These are phyloP conservation scores for Blastocystis sp. DNA, from an alignment of 352 stramenopile species.

Conservation along the genomic window DNA sequence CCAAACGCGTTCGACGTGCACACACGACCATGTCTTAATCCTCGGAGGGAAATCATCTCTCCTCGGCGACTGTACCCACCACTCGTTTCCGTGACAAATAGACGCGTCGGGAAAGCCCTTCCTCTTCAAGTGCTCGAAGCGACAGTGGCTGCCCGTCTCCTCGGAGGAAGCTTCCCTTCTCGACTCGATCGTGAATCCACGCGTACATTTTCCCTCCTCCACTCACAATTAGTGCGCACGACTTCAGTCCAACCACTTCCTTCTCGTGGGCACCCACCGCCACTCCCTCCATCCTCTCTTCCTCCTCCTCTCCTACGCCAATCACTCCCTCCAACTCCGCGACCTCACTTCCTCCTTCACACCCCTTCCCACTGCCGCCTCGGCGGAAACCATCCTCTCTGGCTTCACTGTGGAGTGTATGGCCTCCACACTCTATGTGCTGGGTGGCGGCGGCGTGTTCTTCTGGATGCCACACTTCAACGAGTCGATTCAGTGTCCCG, in stretches of 20 bases:
- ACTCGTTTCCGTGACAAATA: neutral
- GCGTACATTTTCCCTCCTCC: neutral
- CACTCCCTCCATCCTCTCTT: neutral
- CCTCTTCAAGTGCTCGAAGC: neutral
- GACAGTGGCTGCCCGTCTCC: neutral
- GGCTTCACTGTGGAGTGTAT: neutral
- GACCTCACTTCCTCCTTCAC: neutral
- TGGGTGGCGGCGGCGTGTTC: slow-evolving; percentile 10
- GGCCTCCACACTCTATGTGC: neutral
- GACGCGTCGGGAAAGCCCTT: neutral
- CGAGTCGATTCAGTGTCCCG: neutral
- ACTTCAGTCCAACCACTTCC: neutral
- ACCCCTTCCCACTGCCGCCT: neutral
- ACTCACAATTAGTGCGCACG: neutral
- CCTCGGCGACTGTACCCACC: neutral
- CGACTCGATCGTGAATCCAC: neutral
- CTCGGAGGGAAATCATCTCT: neutral
- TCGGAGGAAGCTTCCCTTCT: neutral
- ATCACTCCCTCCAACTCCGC: neutral
- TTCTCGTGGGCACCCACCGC: neutral
- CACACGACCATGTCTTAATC: neutral
- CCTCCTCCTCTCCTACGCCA: neutral
- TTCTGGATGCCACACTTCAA: slow-evolving; percentile 37
- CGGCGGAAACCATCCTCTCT: neutral
- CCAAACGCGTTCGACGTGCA: neutral